A percentile compares a stretch with the other conserved stretches of the same genome.
Evolutionary conservation across 305 asterid species (phyloP).

Genomic region (Nicotiana rustica): DNA sequence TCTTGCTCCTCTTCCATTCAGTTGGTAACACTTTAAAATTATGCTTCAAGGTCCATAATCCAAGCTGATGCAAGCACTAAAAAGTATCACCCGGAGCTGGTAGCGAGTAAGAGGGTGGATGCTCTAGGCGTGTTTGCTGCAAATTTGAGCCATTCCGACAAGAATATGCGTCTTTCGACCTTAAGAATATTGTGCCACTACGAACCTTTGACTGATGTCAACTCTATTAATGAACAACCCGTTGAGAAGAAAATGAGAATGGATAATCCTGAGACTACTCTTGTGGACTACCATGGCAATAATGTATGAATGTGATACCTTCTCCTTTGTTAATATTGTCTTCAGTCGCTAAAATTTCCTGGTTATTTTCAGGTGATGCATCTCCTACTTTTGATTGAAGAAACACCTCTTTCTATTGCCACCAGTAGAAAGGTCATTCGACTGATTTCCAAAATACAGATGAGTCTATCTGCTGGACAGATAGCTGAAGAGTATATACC

Average conservation of each 20-base stretch:
- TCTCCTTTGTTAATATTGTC: constrained; percentile 36
- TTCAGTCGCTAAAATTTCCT: constrained; percentile 36
- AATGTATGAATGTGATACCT: constrained; percentile 51
- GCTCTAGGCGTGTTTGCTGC: constrained; percentile 65
- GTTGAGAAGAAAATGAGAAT: constrained; percentile 47
- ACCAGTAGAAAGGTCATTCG: constrained; percentile 75
- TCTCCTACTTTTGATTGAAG: constrained; percentile 76
- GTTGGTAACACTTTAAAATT: constrained; percentile 36
- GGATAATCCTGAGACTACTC: constrained; percentile 52
- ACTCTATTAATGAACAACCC: constrained; percentile 44
- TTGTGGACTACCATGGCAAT: constrained; percentile 44
- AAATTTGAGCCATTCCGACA: constrained; percentile 70
- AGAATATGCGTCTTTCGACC: constrained; percentile 77
- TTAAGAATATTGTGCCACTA: constrained; percentile 85
- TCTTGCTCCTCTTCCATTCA: constrained; percentile 26
- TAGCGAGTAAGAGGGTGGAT: constrained; percentile 53
- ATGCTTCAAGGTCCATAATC: constrained; percentile 54
- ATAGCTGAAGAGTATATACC: constrained; percentile 68
- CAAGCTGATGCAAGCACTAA: constrained; percentile 50
- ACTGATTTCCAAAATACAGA: constrained; percentile 75
- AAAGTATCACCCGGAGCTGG: constrained; percentile 59
- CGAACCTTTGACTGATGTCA: constrained; percentile 55
- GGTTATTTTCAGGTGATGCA: constrained; percentile 66
- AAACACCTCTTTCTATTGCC: constrained; percentile 66
- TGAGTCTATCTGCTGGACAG: constrained; percentile 61